Evolutionary conservation across 306 rosid genomes (phyloP).

Genomic region (Trifolium pratense): DNA sequence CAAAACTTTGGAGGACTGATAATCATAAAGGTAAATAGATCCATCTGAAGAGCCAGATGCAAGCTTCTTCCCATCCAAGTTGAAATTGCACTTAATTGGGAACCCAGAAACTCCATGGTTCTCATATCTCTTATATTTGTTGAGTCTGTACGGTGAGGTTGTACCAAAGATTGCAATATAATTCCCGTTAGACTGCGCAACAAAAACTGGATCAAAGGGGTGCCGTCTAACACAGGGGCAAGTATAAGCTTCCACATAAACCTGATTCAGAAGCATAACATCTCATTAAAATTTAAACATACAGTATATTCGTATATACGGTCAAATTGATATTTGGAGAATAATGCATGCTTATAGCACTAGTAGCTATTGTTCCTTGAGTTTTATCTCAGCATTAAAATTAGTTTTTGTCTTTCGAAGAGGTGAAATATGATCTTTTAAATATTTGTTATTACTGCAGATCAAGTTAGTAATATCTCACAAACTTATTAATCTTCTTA

Average conservation of each 20-base stretch:
- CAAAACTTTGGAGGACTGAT: conserved; percentile 65
- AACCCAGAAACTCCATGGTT: conserved; percentile 84
- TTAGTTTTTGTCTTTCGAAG: conserved; percentile 2
- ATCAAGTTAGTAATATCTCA: not conserved
- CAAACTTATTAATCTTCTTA: not conserved
- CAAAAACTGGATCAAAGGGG: conserved; percentile 72
- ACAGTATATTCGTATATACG: not conserved
- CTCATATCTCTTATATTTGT: conserved; percentile 82
- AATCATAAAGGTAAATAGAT: conserved; percentile 68
- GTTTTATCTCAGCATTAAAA: not conserved
- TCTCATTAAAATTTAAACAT: conserved; percentile 32
- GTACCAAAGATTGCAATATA: conserved; percentile 77
- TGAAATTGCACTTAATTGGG: conserved; percentile 83
- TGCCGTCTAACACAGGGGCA: conserved; percentile 83
- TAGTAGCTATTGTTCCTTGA: not conserved
- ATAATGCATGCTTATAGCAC: not conserved
- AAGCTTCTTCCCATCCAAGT: conserved; percentile 73
- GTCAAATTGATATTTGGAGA: conserved; percentile 6
- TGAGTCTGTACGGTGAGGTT: conserved; percentile 80
- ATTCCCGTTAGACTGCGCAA: conserved; percentile 89
- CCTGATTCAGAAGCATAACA: conserved; percentile 56
- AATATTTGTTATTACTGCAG: conserved; percentile 13
- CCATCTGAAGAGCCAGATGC: conserved; percentile 94
- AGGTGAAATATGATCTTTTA: not conserved
- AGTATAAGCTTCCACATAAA: conserved; percentile 91